Base-by-base conservation (phyloP, 2,329 filamentous ascomycete genomes). In the Colletotrichum limetticola region DNA sequence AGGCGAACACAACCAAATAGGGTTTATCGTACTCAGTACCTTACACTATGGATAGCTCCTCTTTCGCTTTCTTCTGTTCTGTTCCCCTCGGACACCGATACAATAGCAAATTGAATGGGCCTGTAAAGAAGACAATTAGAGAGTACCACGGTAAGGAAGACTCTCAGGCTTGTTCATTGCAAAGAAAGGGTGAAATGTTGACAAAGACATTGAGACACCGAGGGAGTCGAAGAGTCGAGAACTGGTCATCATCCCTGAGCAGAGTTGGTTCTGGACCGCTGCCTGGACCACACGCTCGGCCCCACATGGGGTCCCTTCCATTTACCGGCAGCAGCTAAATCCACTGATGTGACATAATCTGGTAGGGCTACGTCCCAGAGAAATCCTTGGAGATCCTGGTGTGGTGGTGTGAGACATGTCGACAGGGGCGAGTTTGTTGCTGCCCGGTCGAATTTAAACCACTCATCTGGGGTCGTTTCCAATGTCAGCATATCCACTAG, bases 301-400 rank as follows among this genome's bases (percentile, higher is more conserved):
- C 28, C 62, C 62, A 65, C 32, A 22, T 22, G 32, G 24, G 52
- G 32, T 65, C 32, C 62, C 62, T 57, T 19, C 52, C 52, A 65
- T 65, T 57, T 65, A 57, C 32, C 52, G 62, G 52, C 62, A 65
- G 16, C 52, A n/a, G 32, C 30, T 6, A 22, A 53, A 28, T 11
- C 62, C 62, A 46, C 62, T 56, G 52, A 65, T 42, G 53, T 65
- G 62, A 65, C 52, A 65, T 65, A 65, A 65, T 30, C 62, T 42
- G 49, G 52, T 65, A 65, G 62, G 62, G 62, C 62, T 65, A 65
- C 62, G 62, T 56, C 62, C 62, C 62, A 56, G 52, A 65, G 11
- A 30, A 56, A 56, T 65, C 24, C 62, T 56, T 65, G 62, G 24
- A 42, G 16, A 28, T 24, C 52, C 19, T 46, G 16, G 62, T 24